Conservation (phyloP, 371 early-diverging fungal species). For the Quaeritorhiza haematococci region DNA sequence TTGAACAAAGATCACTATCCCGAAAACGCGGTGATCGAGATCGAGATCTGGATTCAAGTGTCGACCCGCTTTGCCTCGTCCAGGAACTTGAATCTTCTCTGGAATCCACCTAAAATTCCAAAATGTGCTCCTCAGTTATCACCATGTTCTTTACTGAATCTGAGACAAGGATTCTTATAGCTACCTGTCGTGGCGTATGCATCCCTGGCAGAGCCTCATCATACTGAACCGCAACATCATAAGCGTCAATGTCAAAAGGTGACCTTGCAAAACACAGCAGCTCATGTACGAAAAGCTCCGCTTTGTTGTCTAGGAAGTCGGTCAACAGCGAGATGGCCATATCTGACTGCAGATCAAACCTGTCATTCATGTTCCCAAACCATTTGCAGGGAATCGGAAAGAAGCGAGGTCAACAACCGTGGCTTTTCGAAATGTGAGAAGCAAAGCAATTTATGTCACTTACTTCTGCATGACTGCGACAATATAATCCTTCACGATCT, state of each 20-base stretch:
- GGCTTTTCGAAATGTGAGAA: neutral
- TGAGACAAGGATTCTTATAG: no score
- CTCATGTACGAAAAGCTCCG: conserved; percentile 36
- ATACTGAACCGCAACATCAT: conserved; percentile 25
- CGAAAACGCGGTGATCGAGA: no score
- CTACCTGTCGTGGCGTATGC: no score
- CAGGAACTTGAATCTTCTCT: no score
- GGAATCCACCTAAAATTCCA: no score
- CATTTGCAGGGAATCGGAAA: neutral
- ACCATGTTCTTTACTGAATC: no score
- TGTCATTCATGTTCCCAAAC: neutral
- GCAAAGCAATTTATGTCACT: neutral
- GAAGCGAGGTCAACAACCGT: neutral
- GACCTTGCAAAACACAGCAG: conserved; percentile 25
- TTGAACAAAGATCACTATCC: no score
- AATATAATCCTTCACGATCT: conserved; percentile 20
- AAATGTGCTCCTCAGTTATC: no score
- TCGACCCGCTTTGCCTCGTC: no score
- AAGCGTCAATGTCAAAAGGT: conserved; percentile 24
- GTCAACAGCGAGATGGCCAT: conserved; percentile 10
- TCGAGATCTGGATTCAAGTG: no score
- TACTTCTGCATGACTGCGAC: conserved; percentile 19
- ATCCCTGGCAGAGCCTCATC: no score
- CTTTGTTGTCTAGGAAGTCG: conserved; percentile 13
- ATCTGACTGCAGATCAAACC: conserved; percentile 11